Conservation (phyloP, 2,329 filamentous ascomycete species). For the Zymoseptoria brevis region DNA sequence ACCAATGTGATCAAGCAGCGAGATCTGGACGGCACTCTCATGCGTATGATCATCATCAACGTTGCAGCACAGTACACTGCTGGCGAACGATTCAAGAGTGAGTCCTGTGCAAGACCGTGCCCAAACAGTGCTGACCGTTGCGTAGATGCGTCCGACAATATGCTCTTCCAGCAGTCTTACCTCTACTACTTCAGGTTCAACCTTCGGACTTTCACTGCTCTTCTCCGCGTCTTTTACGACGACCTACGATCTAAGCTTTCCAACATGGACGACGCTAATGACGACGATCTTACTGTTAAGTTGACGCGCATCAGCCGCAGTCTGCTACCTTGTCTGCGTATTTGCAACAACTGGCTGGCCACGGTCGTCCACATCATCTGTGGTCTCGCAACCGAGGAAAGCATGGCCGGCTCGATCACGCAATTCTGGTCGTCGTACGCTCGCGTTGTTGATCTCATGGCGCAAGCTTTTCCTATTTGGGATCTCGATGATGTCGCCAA, state of each 20-base stretch:
- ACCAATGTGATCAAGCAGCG: conserved; percentile 64
- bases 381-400: conserved; percentile 46
- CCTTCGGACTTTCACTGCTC: conserved; percentile 62
- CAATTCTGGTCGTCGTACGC: conserved; percentile 60
- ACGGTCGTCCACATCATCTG: conserved; percentile 48
- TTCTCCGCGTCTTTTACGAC: conserved; percentile 63
- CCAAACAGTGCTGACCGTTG: not conserved
- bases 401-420: conserved; percentile 50
- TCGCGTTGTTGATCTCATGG: conserved; percentile 52
- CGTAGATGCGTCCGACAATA: conserved; percentile 17
- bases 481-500: conserved; percentile 40
- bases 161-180: conserved; percentile 32
- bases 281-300: conserved; percentile 30
- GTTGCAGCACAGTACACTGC: conserved; percentile 75
- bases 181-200: conserved; percentile 69
- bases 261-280: conserved; percentile 42
- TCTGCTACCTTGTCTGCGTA: conserved; percentile 55
- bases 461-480: conserved; percentile 49
- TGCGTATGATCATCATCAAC: conserved; percentile 78
- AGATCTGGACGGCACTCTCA: conserved; percentile 55
- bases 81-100: conserved; percentile 52
- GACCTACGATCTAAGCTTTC: conserved; percentile 47
- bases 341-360: conserved; percentile 62
- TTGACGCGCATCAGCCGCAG: conserved; percentile 32
- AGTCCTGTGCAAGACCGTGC: conserved; percentile 9